These are phyloP conservation scores for Didymella pomorum DNA, from an alignment of 2,329 filamentous ascomycete genomes.

Conservation along the genomic window DNA sequence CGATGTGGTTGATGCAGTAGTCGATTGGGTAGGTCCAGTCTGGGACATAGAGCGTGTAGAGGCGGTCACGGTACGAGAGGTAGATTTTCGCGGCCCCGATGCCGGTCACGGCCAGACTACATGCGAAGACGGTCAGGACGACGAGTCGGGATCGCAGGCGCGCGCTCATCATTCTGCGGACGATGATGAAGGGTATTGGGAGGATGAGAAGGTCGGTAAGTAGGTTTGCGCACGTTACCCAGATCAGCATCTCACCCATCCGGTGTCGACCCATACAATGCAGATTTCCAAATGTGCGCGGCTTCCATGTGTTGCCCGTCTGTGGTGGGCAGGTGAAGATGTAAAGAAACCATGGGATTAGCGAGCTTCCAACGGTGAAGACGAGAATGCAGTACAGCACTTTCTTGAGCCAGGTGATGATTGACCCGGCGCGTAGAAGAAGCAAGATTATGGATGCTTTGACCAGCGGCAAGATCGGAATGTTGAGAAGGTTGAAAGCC, in stretches of 20 bases:
- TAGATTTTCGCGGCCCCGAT: conserved; percentile 53
- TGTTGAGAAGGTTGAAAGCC: conserved; percentile 52
- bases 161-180: conserved; percentile 52
- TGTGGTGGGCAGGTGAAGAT: conserved; percentile 52
- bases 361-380: conserved; percentile 47
- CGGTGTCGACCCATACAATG: conserved; percentile 49
- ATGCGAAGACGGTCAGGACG: conserved; percentile 51
- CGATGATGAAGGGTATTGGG: conserved; percentile 53
- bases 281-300: conserved; percentile 49
- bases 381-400: conserved; percentile 49
- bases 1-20: conserved; percentile 53
- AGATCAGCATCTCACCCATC: conserved; percentile 51
- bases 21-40: conserved; percentile 55
- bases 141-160: conserved; percentile 49
- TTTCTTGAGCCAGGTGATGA: conserved; percentile 50
- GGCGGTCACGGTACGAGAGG: conserved; percentile 51
- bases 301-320: conserved; percentile 52
- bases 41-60: conserved; percentile 45
- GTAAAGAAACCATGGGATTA: conserved; percentile 50
- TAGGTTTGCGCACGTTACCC: conserved; percentile 53
- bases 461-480: conserved; percentile 52
- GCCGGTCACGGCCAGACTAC: conserved; percentile 52
- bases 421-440: conserved; percentile 50
- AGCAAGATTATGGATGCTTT: conserved; percentile 53
- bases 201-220: conserved; percentile 53